Conservation (phyloP, 805 yeast species). For the Barnettozyma wickerhamii region DNA sequence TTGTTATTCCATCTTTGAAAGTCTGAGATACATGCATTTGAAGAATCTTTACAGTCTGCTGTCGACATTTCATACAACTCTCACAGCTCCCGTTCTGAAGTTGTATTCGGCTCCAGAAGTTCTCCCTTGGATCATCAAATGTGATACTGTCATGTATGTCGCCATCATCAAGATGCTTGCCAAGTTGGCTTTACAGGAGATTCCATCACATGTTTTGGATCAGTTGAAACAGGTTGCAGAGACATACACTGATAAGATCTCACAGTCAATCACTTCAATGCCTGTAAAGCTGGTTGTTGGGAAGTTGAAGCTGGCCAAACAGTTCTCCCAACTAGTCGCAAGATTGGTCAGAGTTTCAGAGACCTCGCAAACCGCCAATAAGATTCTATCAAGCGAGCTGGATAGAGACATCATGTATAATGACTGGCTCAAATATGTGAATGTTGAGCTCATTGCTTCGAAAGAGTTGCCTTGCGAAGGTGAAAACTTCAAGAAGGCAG, state of each 20-base stretch:
- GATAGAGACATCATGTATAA: conserved; percentile 48
- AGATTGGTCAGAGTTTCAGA: conserved; percentile 52
- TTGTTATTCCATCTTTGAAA: conserved; percentile 60
- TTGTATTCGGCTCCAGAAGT: conserved; percentile 47
- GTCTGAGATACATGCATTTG: conserved; percentile 62
- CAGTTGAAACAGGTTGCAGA: conserved; percentile 52
- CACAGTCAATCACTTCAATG: conserved; percentile 37
- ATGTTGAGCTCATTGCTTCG: conserved; percentile 39
- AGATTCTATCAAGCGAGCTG: conserved; percentile 37
- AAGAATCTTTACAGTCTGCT: conserved; percentile 54
- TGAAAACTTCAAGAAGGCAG: conserved; percentile 28
- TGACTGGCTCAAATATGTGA: conserved; percentile 53
- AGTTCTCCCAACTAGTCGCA: conserved; percentile 48
- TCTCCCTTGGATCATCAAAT: conserved; percentile 59
- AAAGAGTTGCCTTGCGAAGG: conserved; percentile 50
- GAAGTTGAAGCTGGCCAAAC: conserved; percentile 50
- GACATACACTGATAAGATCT: conserved; percentile 42
- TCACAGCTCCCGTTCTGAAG: conserved; percentile 60
- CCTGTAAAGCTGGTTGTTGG: conserved; percentile 47
- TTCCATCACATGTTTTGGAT: conserved; percentile 51
- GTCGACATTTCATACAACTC: conserved; percentile 46
- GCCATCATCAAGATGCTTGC: conserved; percentile 54
- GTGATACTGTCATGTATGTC: conserved; percentile 61
- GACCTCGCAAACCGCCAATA: conserved; percentile 46
- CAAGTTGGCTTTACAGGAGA: conserved; percentile 52